Conservation (phyloP, 1,284 basidiomycete genomes). For the Cryptococcus floricola region DNA sequence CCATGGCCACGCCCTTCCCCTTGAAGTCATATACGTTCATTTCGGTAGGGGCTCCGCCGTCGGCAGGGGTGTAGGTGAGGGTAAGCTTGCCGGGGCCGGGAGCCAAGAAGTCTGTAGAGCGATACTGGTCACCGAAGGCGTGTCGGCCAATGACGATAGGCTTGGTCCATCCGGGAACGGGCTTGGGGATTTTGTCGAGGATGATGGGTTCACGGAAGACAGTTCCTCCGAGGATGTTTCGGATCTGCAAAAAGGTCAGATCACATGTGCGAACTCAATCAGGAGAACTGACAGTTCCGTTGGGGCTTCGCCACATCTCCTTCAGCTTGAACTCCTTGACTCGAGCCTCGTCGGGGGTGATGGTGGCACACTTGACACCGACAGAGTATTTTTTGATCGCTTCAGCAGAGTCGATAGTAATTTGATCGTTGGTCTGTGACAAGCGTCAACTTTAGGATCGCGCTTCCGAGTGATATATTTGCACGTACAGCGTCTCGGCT, state of each 20-base stretch:
- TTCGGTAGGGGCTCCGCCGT: slow-evolving; percentile 61
- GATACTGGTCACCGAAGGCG: slow-evolving; percentile 96
- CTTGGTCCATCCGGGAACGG: slow-evolving; percentile 93
- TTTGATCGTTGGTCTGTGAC: slow-evolving; percentile 80
- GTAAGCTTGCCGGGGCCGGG: slow-evolving; percentile 86
- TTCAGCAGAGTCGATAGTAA: slow-evolving; percentile 89
- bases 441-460: too few relatives aligned
- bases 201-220: slow-evolving; percentile 99
- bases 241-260: slow-evolving; percentile 59
- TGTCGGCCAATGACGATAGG: slow-evolving; percentile 96
- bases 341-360: slow-evolving; percentile 84
- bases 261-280: neutral
- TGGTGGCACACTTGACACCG: slow-evolving; percentile 83
- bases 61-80: slow-evolving; percentile 74
- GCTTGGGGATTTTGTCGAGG: slow-evolving; percentile 81
- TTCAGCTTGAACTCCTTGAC: slow-evolving; percentile 84
- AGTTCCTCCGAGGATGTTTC: slow-evolving; percentile 94
- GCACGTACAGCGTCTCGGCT: slow-evolving; percentile 72
- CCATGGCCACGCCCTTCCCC: slow-evolving; percentile 79
- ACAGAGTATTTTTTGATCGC: slow-evolving; percentile 83
- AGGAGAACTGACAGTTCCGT: slow-evolving; percentile 69
- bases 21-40: slow-evolving; percentile 88
- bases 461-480: neutral
- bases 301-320: slow-evolving; percentile 96
- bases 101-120: slow-evolving; percentile 82